These are phyloP conservation scores for Cystobasidium pallidum DNA, from an alignment of 1,284 basidiomycete species.

Conservation along the genomic window DNA sequence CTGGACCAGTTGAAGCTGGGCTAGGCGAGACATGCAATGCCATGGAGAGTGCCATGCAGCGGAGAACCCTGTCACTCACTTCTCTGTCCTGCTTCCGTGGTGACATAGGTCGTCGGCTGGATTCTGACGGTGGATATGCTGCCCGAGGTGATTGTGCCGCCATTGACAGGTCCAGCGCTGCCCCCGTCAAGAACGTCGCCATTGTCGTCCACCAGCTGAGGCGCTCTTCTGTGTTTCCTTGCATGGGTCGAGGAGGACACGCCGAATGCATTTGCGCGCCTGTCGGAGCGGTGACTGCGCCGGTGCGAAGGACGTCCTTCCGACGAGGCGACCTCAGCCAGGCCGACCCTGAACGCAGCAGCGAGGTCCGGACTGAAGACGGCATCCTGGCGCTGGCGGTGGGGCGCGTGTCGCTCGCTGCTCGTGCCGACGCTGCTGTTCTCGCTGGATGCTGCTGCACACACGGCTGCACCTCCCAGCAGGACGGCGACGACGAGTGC, in stretches of 20 bases:
- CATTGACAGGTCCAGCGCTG: not conserved
- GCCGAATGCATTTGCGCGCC: slow-evolving; percentile 9
- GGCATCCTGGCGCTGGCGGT: not conserved
- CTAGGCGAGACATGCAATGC: too few relatives aligned
- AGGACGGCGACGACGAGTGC: not conserved
- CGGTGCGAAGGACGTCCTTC: too few relatives aligned
- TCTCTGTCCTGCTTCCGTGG: slow-evolving; percentile 4
- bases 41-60: too few relatives aligned
- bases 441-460: not conserved
- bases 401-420: not conserved
- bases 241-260: not conserved
- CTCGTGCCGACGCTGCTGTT: not conserved
- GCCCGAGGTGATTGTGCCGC: slow-evolving; percentile 34
- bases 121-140: slow-evolving; percentile 1
- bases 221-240: slow-evolving; percentile 3
- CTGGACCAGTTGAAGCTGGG: not conserved
- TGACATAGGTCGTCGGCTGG: slow-evolving; percentile 10
- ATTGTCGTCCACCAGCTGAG: slow-evolving; percentile 9
- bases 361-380: slow-evolving; percentile 8
- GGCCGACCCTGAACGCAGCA: slow-evolving; percentile 10
- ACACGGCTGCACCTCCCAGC: not conserved
- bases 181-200: not conserved
- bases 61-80: too few relatives aligned
- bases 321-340: not conserved
- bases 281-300: not conserved